These are phyloP conservation scores for Pythium angustatum DNA, from an alignment of 352 stramenopile genomes.

Conservation along the genomic window DNA sequence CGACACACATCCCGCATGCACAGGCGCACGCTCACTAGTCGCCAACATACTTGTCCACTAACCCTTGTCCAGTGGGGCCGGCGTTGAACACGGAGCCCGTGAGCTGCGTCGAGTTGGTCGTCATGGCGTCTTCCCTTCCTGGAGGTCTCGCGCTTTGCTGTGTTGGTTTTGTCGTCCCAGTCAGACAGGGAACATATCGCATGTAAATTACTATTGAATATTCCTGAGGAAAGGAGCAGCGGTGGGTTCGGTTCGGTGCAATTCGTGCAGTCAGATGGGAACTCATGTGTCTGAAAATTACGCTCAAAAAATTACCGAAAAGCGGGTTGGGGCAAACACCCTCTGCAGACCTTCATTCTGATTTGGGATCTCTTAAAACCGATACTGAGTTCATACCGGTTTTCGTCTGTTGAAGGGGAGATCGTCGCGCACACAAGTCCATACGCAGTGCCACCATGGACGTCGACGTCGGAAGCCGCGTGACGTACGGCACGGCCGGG, in stretches of 20 bases:
- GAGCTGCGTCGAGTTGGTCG: constrained; percentile 33
- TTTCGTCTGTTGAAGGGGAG: constrained; percentile 15
- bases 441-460: constrained; percentile 29
- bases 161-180: background rate
- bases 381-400: constrained; percentile 16
- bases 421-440: background rate
- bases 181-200: background rate
- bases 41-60: constrained; percentile 41
- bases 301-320: background rate
- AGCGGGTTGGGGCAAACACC: background rate
- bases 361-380: background rate
- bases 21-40: background rate
- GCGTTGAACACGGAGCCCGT: constrained; percentile 60
- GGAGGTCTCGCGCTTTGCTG: background rate
- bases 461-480: constrained; percentile 57
- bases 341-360: constrained; percentile 1
- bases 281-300: constrained; percentile 17
- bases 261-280: background rate
- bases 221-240: background rate
- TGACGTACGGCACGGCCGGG: constrained; percentile 62
- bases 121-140: constrained; percentile 8
- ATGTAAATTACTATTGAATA: constrained; percentile 15
- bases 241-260: background rate
- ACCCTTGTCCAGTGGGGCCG: constrained; percentile 62
- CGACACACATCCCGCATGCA: background rate